Base-by-base conservation (phyloP, 1,284 basidiomycete species). In the Rhodotorula sp. region DNA sequence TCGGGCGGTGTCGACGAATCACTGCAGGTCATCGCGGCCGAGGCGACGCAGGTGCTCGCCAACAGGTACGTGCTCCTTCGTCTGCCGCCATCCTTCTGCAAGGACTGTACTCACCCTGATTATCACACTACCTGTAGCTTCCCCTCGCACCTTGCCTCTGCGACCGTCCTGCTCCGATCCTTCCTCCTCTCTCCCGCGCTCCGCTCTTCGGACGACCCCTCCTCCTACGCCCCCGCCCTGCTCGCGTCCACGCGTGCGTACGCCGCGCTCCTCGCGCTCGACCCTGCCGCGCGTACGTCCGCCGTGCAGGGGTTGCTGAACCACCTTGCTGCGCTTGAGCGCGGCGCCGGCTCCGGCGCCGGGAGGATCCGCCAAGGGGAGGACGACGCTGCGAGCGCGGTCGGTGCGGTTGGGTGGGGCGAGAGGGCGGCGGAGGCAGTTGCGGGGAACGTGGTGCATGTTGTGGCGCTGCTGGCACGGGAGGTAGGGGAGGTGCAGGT, bases 401-500 rank as follows among this genome's bases (percentile, higher is more conserved):
- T 62, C 17, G 27, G 29, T 15, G 61, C 39, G 1, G 46, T 7
- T 3, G 27, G 27, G 21, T 6, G 37, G 0, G 44, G 32, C 17
- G 67, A 51, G n/a, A 21, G 25, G 0, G 48, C 62, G 17, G 48
- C 36, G 32, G 66, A 51, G 17, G 54, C 25, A 1, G 62, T 60
- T 15, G 71, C 73, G 27, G 55, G 54, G 19, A 69, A 69, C 21
- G 48, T 69, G 8, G 70, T 57, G 8, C 66, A 64, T 7, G 90
- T 94, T 1, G 91, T 94, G 3, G 90, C 92, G 0, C 86, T 88
- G 39, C 85, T 96, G 32, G 91, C 92, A 0, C 82, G 94, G 19
- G 91, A 94, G 81, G 92, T 94, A 76, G 84, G 87, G 61, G 86
- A 87, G 65, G 90, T 92, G 78, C 91, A 94, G 82, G 90, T 91